Percentiles rank a stretch among this genome's conserved stretches.
Evolutionary conservation across 495 filamentous ascomycete genomes (phyloP).

Genomic region (Pseudomonodictys pantanalensis): DNA sequence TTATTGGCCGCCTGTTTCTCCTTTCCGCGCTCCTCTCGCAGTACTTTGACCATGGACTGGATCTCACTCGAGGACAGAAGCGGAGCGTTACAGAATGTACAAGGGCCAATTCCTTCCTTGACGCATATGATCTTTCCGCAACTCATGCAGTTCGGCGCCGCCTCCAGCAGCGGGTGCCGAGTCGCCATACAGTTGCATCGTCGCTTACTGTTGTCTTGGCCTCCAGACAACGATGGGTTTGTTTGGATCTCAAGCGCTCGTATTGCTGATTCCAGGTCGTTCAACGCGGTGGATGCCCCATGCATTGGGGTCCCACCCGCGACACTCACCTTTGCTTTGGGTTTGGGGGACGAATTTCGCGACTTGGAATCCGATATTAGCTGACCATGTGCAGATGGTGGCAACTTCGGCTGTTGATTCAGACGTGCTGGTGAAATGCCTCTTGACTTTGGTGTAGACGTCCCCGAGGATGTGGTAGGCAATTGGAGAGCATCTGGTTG

Average conservation of each 20-base stretch:
- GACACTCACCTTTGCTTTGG: constrained; percentile 61
- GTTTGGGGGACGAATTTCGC: constrained; percentile 48
- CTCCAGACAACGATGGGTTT: constrained; percentile 64
- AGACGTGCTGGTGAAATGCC: constrained; percentile 18
- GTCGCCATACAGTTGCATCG: constrained; percentile 83
- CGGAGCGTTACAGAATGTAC: constrained; percentile 80
- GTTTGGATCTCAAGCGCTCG: constrained; percentile 85
- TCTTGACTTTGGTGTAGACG: constrained; percentile 17
- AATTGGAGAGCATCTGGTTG: constrained; percentile 43
- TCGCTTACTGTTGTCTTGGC: constrained; percentile 47
- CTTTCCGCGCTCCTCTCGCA: constrained; percentile 80
- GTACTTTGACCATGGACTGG: constrained; percentile 77
- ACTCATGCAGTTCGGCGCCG: constrained; percentile 85
- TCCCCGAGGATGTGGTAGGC: constrained; percentile 32
- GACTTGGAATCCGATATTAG: constrained; percentile 71
- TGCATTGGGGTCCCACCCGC: constrained; percentile 74
- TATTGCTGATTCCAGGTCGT: constrained; percentile 87
- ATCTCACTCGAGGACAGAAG: constrained; percentile 70
- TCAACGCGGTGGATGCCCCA: constrained; percentile 68
- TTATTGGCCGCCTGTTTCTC: constrained; percentile 82
- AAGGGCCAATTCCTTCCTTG: constrained; percentile 89
- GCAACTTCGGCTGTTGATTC: constrained; percentile 51
- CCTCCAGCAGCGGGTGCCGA: constrained; percentile 77
- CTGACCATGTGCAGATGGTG: constrained; percentile 68
- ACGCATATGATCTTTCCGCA: constrained; percentile 98